Conservation (phyloP, 2,329 filamentous ascomycete species). For the Gyromitra esculenta region DNA sequence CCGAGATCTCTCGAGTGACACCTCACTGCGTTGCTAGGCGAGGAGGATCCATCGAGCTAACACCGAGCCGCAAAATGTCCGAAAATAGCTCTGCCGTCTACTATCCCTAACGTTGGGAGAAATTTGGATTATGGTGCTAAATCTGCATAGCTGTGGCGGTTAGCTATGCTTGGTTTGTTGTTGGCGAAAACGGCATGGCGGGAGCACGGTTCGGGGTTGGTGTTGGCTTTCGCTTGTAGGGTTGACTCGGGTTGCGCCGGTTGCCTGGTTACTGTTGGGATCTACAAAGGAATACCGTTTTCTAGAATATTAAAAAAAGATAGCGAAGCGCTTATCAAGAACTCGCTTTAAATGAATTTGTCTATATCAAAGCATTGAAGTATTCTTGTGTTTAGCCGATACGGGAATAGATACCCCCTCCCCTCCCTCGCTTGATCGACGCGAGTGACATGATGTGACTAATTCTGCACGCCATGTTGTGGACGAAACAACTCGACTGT, state of each 20-base stretch:
- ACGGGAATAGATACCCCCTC: not conserved
- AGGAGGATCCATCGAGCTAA: constrained; percentile 1
- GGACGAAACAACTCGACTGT: not conserved
- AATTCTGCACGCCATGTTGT: not conserved
- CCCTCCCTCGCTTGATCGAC: not conserved
- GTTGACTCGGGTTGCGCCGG: not conserved
- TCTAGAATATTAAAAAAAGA: not conserved
- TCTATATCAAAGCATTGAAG: not conserved
- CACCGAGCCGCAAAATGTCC: not conserved
- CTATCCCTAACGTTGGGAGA: not conserved
- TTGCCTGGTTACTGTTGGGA: not conserved
- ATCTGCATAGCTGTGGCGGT: not conserved
- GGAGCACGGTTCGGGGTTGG: not conserved
- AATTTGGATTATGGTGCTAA: not conserved
- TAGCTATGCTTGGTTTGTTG: not conserved
- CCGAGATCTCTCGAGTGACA: not conserved
- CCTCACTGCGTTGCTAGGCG: not conserved
- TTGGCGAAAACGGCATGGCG: not conserved
- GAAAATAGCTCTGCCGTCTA: not conserved
- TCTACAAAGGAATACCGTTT: not conserved
- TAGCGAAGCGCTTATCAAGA: not conserved
- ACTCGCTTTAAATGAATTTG: not conserved
- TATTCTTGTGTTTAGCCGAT: not conserved
- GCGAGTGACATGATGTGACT: constrained; percentile 8
- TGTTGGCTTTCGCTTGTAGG: not conserved